Conservation (phyloP, 139 green algal genomes). For the Yamagishiella unicocca region DNA sequence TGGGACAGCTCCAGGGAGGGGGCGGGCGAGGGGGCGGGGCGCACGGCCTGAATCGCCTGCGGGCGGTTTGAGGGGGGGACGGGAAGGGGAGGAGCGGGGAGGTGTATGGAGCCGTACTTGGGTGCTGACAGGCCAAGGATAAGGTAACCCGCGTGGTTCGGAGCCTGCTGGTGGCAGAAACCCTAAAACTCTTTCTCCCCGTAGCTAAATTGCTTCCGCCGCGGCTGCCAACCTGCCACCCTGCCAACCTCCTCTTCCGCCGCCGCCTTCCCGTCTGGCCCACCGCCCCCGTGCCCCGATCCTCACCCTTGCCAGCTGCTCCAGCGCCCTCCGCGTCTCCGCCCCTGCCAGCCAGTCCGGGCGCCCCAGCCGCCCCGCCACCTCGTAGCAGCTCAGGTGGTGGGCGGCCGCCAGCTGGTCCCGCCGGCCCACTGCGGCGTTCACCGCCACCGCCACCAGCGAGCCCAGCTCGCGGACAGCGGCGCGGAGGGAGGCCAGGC, state of each 20-base stretch:
- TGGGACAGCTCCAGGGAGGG: conserved; percentile 37
- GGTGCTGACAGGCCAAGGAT: too few species aligned
- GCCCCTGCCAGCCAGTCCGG: conserved; percentile 43
- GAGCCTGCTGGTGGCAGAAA: too few species aligned
- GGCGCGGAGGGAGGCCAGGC: conserved; percentile 22
- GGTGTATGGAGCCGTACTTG: background rate
- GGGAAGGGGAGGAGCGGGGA: background rate
- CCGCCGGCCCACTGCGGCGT: background rate
- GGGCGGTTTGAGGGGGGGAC: too few species aligned
- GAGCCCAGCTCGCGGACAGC: conserved; percentile 17
- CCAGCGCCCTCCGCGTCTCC: background rate
- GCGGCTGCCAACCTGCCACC: too few species aligned
- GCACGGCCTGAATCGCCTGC: conserved; percentile 23
- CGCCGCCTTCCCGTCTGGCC: background rate
- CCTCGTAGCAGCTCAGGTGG: background rate
- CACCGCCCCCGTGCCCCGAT: background rate
- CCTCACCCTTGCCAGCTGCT: conserved; percentile 32
- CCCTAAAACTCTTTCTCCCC: too few species aligned
- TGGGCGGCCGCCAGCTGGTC: background rate
- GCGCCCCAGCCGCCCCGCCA: conserved; percentile 23
- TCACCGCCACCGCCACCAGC: background rate
- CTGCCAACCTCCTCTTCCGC: background rate
- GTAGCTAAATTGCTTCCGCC: too few species aligned
- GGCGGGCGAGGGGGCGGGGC: background rate
- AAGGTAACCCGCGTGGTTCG: too few species aligned